Base-by-base conservation (phyloP, 768 basidiomycete genomes). In the Dictyophora rubrovolvata region DNA sequence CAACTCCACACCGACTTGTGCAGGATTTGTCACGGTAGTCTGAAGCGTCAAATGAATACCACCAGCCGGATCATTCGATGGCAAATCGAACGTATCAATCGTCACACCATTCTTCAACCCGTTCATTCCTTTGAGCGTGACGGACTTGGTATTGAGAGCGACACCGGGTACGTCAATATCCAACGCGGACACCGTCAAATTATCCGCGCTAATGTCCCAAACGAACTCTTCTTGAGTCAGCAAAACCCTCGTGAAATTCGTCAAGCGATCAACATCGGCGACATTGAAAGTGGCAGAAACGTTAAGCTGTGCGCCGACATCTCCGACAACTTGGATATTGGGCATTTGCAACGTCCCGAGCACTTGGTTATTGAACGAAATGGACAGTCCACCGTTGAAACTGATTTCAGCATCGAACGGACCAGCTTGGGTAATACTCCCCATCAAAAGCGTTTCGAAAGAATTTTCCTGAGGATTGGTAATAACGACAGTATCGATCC, bases 321-420 rank as follows among this genome's bases (percentile, higher is more conserved):
- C 81, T n/a, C 79, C 83, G 1, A 72, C 72, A 17, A 85, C 69
- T n/a, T 74, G 70, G 22, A 89, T 73, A 62, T 83, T 75, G 14
- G 73, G 73, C 79, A 88, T 81, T 47, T 77, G 73, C 59, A 89
- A 79, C 42, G 69, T 76, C 0, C 87, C 86, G 1, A 88, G 71
- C 9, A 75, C 68, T 62, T 76, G 72, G 1, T 80, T 82, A 42
- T 73, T 68, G 86, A 86, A 89, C 12, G 74, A 72, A 22, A 88
- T 78, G 2, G 75, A 74, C 28, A 88, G 70, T 5, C 87, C 87
- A 36, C 75, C 68, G 1, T 78, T 78, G 68, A 89, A 89, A 9
- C 77, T 73, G 64, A 89, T 87, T 4, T 69, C 76, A 1, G 86
- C 86, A 62, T 88, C 84, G 65, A 89, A 88, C 48, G 87, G 87